Conservation (phyloP, 2,329 filamentous ascomycete genomes). For the Daldinia sp. region DNA sequence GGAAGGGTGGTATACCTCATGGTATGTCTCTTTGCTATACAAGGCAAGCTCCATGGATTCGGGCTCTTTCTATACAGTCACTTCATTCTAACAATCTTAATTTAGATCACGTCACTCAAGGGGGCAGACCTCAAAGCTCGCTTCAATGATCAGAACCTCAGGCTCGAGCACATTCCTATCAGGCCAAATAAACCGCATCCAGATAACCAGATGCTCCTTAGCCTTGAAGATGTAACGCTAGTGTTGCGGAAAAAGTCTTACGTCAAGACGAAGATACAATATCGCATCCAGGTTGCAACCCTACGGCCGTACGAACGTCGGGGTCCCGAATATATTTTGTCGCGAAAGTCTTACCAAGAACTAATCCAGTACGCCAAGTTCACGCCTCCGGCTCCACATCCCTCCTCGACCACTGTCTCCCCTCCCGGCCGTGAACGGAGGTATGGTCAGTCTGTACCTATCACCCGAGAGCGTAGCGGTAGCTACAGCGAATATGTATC, state of each 20-base stretch:
- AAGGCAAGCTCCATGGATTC: not conserved
- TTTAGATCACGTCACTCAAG: constrained; percentile 38
- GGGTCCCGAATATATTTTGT: constrained; percentile 29
- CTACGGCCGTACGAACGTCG: constrained; percentile 29
- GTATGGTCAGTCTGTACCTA: not conserved
- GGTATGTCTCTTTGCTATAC: constrained; percentile 21
- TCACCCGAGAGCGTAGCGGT: constrained; percentile 16
- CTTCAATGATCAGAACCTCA: constrained; percentile 10
- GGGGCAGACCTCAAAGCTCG: constrained; percentile 24
- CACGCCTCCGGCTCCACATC: constrained; percentile 24
- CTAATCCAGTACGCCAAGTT: constrained; percentile 35
- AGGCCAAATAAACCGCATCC: constrained; percentile 34
- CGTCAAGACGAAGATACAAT: constrained; percentile 25
- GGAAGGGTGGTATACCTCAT: constrained; percentile 36
- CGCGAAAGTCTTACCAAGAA: constrained; percentile 32
- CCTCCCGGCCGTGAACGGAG: not conserved
- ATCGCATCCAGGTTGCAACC: constrained; percentile 15
- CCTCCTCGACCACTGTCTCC: constrained; percentile 9
- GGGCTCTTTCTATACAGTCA: not conserved
- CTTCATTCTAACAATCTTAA: constrained; percentile 1
- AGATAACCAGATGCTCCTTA: constrained; percentile 37
- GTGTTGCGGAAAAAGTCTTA: constrained; percentile 34
- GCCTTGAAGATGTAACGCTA: constrained; percentile 19
- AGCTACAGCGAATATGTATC: constrained; percentile 30
- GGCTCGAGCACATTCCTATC: constrained; percentile 36